These are phyloP conservation scores for Lachnellula occidentalis DNA, from an alignment of 2,329 filamentous ascomycete genomes.

Conservation along the genomic window DNA sequence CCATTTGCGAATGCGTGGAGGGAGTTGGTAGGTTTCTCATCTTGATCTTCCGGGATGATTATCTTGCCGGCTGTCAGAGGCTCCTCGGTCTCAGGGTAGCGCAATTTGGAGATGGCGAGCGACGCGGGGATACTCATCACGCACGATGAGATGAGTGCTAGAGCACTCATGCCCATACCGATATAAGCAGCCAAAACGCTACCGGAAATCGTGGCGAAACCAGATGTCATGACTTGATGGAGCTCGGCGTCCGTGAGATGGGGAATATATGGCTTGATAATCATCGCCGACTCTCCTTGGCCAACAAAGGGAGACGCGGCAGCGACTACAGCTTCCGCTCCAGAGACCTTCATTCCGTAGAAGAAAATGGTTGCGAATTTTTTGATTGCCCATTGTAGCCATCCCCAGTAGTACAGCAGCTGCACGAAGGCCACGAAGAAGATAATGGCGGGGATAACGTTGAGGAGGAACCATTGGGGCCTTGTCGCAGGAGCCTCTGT, in stretches of 20 bases:
- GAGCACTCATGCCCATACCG: constrained; percentile 71
- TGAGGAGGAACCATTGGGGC: constrained; percentile 64
- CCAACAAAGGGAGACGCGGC: constrained; percentile 92
- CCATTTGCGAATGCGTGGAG: constrained; percentile 83
- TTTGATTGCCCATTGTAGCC: constrained; percentile 82
- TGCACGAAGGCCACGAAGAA: constrained; percentile 95
- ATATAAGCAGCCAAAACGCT: constrained; percentile 85
- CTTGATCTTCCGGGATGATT: constrained; percentile 66
- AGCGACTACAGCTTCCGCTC: constrained; percentile 88
- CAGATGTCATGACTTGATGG: constrained; percentile 88
- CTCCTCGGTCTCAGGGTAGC: constrained; percentile 83
- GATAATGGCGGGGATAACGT: constrained; percentile 85
- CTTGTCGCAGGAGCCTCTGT: constrained; percentile 42
- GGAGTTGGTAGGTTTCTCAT: constrained; percentile 70
- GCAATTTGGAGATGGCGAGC: constrained; percentile 81
- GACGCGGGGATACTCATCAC: constrained; percentile 96
- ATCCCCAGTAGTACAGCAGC: constrained; percentile 72
- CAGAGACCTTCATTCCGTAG: constrained; percentile 81
- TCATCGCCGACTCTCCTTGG: constrained; percentile 88
- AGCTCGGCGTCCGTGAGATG: constrained; percentile 83
- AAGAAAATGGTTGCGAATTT: constrained; percentile 91
- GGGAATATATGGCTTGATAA: constrained; percentile 80
- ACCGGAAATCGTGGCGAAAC: constrained; percentile 88
- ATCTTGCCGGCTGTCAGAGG: constrained; percentile 77
- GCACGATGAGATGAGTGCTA: constrained; percentile 83